Evolutionary conservation across 2,329 filamentous ascomycete species (phyloP), one percentile per base, ranked within the genome.

Genomic region (Microcyclosporella mali): DNA sequence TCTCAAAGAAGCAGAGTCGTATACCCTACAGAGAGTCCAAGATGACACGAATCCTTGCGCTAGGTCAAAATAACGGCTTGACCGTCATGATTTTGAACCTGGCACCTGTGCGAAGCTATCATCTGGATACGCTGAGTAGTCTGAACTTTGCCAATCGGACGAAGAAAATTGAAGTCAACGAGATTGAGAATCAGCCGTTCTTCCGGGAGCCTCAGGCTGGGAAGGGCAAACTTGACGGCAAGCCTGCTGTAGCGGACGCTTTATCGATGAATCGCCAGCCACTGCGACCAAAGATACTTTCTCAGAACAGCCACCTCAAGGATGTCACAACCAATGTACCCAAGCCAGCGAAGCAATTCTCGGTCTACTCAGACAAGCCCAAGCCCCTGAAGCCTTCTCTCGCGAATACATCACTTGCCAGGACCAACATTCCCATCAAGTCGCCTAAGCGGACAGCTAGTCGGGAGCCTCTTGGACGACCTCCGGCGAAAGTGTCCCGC

Each of bases 1-100:
- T 97, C 61, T 85, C 84, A 58, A 80, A 79, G 61, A 82, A 82
- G 57, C 77, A 81, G 47, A 64, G 67, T 56, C 79, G 90, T 27
- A 90, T 97, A 58, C 90, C 92, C 0, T 97, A 94, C 64, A 78
- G 90, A 43, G 90, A 95, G 63, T 92, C 85, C 41, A 95, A 97
- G 71, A 95, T 97, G 90, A 97, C 92, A 1, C 79, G 90, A 35
- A 95, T 97, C 42, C 68, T 97, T 18, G 90, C 85, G 0, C 69
- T 97, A 7, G 90, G 90, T 2, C 90, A 95, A 68, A 95, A 97
- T 68, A 88, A 94, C 52, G 90, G 92, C 38, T 80, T 95, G 53
- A 95, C 89, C 0, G 78, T 97, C 60, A 97, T 97, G 92, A 92
- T 97, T 45, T 73, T 97, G 29, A 97, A 97, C 59, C 77, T 97